Base-by-base conservation (phyloP, 257 asterid species). In the Fraxinus pennsylvanica region DNA sequence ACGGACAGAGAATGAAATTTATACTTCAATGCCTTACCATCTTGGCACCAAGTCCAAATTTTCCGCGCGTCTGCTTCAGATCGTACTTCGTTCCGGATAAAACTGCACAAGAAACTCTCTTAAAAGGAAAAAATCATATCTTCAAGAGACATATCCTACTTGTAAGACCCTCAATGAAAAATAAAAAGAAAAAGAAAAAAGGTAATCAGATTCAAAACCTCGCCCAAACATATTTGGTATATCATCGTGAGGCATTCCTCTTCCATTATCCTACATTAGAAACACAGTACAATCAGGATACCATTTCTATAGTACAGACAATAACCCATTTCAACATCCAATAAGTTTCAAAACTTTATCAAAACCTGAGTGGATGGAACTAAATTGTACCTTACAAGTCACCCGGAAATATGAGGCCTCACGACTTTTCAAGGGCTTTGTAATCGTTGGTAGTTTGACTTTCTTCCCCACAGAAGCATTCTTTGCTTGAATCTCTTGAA, bases 191-290 rank as follows among this genome's bases (percentile, higher is more conserved):
- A 13, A 29, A 54, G 39, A 74, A 39, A n/a, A 36, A 61, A 30
- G 79, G 70, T 72, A 63, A 83, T 81, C 76, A 67, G 82, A 73
- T 45, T 71, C 47, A 70, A 77, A 59, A 93, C 98, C 98, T 93
- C 98, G 86, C 57, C 98, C 98, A 86, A 93, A 91, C 98, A 93
- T 93, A 84, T 93, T 91, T 30, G 98, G 98, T 79, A 93, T 93
- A 88, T 93, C 98, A 78, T 93, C 98, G 76, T 93, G 97, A 25
- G 98, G 93, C 98, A 93, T 93, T 86, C 98, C 98, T 82, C 89
- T 90, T 84, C 98, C 98, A 83, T 93, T 93, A 86, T 93, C 98
- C 97, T 93, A 82, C 68, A 87, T 59, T 32, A 79, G 71, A 78
- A 65, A 83, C 79, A 67, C 82, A 63, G 78, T 66, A 35, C 72